phyloP scores from a whole-genome alignment of 371 early-diverging fungal genomes.

The Rhizomucor miehei region DNA sequence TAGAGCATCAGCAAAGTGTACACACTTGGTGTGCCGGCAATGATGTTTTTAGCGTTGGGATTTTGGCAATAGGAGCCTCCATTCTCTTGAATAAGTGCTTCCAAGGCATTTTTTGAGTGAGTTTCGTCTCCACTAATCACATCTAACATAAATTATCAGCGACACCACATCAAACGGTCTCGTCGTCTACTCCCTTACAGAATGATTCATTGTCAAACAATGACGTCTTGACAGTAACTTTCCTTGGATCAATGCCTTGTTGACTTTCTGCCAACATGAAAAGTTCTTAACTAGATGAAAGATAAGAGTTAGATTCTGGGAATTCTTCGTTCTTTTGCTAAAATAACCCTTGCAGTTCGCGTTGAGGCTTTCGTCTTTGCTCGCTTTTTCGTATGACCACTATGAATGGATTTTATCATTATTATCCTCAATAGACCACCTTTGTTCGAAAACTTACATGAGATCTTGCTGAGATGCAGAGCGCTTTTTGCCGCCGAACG shows the following conservation, averaged over 20 bases:
- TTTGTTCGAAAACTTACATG: constrained; percentile 6
- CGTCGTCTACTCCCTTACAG: constrained; percentile 36
- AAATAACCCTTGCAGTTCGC: no score
- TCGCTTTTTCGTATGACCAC: constrained; percentile 3
- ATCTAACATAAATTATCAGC: constrained; percentile 18
- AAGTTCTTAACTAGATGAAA: constrained; percentile 4
- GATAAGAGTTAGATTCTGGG: no score
- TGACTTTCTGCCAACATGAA: constrained; percentile 26
- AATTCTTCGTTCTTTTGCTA: no score
- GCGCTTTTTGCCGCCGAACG: constrained; percentile 24
- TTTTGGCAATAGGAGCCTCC: constrained; percentile 66
- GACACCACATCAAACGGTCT: not conserved
- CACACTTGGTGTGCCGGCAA: constrained; percentile 55
- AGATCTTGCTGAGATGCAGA: constrained; percentile 11
- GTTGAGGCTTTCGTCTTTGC: not conserved
- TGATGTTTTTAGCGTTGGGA: constrained; percentile 43
- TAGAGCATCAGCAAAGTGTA: not conserved
- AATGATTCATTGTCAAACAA: constrained; percentile 63
- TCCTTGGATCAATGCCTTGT: constrained; percentile 44
- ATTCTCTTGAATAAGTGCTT: constrained; percentile 52
- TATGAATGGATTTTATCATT: no score
- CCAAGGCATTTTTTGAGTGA: constrained; percentile 52
- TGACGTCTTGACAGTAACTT: constrained; percentile 32
- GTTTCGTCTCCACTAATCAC: constrained; percentile 40
- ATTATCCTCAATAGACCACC: no score